A percentile compares a stretch with the other conserved stretches of the same genome.
Evolutionary conservation across 1,284 basidiomycete genomes (phyloP).

Genomic region (Xanthoconium separans): DNA sequence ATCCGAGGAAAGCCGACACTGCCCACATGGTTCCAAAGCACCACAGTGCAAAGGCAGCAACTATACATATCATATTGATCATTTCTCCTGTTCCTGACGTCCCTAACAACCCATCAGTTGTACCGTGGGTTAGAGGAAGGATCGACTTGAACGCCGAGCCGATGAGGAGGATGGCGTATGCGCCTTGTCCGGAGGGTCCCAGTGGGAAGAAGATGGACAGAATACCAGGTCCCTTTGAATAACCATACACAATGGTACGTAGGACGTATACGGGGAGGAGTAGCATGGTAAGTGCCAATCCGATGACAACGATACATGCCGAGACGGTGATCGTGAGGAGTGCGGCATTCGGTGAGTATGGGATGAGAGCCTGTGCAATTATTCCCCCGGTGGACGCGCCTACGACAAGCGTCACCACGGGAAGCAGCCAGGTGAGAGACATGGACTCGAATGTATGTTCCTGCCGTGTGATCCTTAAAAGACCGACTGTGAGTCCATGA

Average conservation of each 20-base stretch:
- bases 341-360: conserved; percentile 48
- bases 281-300: conserved; percentile 56
- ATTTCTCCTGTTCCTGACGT: conserved; percentile 35
- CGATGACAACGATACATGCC: conserved; percentile 56
- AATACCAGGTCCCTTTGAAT: conserved; percentile 46
- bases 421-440: conserved; percentile 68
- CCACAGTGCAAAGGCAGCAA: conserved; percentile 53
- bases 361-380: conserved; percentile 48
- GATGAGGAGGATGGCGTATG: conserved; percentile 45
- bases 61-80: conserved; percentile 44
- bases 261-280: conserved; percentile 51
- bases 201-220: conserved; percentile 61
- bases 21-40: conserved; percentile 55
- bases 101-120: conserved; percentile 27
- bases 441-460: conserved; percentile 54
- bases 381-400: conserved; percentile 64
- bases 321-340: conserved; percentile 53
- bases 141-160: conserved; percentile 42
- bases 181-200: conserved; percentile 62
- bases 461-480: conserved; percentile 59
- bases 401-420: conserved; percentile 72
- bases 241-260: conserved; percentile 47
- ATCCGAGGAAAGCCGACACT: conserved; percentile 44
- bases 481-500: conserved; percentile 4
- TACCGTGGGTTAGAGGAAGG: conserved; percentile 33